Evolutionary conservation across 257 asterid genomes (phyloP).

Genomic region (Jasminum sambac): DNA sequence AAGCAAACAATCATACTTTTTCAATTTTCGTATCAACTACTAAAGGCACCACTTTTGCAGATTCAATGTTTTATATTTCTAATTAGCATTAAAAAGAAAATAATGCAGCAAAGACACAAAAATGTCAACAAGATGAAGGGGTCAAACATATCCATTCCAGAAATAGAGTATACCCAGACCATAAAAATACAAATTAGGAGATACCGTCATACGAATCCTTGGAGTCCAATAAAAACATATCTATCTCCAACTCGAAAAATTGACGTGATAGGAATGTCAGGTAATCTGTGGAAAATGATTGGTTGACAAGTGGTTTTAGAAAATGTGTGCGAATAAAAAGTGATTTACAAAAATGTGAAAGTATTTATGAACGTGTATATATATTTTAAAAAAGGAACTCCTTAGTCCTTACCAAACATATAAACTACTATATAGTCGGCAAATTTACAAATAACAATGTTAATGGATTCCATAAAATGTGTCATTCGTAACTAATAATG

Average conservation of each 20-base stretch:
- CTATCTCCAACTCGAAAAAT: neutral
- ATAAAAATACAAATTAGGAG: neutral
- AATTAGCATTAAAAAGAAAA: neutral
- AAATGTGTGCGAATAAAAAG: no score
- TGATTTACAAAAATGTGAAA: no score
- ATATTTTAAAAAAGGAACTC: no score
- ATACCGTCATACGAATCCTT: neutral
- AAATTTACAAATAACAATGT: no score
- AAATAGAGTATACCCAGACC: conserved; percentile 4
- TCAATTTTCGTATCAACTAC: conserved; percentile 5
- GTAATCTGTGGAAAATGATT: no score
- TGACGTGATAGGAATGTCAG: neutral
- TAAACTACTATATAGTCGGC: no score
- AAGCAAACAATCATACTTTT: neutral
- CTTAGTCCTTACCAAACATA: no score
- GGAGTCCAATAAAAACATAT: conserved; percentile 9
- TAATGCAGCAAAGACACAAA: neutral
- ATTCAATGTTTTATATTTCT: neutral
- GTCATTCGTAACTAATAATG: no score
- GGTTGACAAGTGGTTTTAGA: no score
- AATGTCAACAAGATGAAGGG: neutral
- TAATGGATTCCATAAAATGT: no score
- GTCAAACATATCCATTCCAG: neutral
- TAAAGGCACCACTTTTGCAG: neutral
- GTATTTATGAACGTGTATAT: no score